Conservation (phyloP, 108 stramenopile species). For the Skeletonema menzelii region DNA sequence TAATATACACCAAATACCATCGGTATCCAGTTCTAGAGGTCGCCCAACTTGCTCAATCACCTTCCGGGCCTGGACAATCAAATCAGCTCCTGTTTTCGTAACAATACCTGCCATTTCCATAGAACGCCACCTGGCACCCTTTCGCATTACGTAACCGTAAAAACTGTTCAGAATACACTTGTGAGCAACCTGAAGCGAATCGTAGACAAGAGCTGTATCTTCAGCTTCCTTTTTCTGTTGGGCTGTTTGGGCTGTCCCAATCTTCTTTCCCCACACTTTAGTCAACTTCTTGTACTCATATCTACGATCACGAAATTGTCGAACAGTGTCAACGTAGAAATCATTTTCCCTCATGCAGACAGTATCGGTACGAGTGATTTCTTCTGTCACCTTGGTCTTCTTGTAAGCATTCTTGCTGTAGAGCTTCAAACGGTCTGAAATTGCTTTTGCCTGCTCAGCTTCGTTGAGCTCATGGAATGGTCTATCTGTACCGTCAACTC, state of each 20-base stretch:
- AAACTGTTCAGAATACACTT: constrained; percentile 98
- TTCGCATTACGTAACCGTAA: constrained; percentile 99
- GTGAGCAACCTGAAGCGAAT: constrained; percentile 99
- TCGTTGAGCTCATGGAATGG: constrained; percentile 81
- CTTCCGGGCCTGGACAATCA: constrained; percentile 96
- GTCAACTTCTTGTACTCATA: constrained; percentile 98
- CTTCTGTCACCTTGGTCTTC: constrained; percentile 95
- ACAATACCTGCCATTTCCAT: constrained; percentile 99
- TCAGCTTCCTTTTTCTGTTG: constrained; percentile 90
- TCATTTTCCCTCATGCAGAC: constrained; percentile 99
- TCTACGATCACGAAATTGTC: constrained; percentile 97
- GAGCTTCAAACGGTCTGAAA: constrained; percentile 85
- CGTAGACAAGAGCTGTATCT: constrained; percentile 92
- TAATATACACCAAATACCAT: constrained; percentile 99
- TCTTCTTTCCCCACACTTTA: constrained; percentile 94
- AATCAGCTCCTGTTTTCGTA: constrained; percentile 97
- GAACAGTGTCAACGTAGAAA: constrained; percentile 98
- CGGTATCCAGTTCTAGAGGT: constrained; percentile 98
- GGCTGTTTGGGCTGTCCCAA: constrained; percentile 81
- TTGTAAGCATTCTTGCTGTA: constrained; percentile 97
- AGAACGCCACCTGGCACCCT: constrained; percentile 99
- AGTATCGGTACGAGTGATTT: constrained; percentile 86
- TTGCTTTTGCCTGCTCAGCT: constrained; percentile 77
- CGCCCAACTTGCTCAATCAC: constrained; percentile 97
- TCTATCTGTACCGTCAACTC: constrained; percentile 67